These are phyloP conservation scores for Tetrahymena malaccensis DNA, from an alignment of 73 alveolate genomes.

Conservation along the genomic window DNA sequence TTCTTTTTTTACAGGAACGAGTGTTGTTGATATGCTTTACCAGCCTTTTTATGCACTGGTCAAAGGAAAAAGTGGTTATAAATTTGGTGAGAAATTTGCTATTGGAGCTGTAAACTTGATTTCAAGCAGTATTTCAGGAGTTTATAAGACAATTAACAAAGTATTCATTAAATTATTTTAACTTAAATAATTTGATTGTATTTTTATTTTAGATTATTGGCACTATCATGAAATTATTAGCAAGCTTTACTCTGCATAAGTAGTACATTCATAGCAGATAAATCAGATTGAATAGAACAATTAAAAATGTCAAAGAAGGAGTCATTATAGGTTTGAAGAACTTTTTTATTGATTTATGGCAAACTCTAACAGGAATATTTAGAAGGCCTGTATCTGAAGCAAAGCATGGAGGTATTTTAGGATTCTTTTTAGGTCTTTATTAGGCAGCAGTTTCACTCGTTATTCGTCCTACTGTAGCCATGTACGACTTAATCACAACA, in stretches of 20 bases:
- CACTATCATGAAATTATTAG: conserved; percentile 29
- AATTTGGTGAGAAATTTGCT: conserved; percentile 36
- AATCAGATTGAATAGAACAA: conserved; percentile 34
- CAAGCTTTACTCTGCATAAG: conserved; percentile 20
- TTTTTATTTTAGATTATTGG: conserved; percentile 3
- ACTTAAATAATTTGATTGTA: background rate
- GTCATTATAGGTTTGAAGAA: conserved; percentile 30
- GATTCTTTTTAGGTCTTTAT: conserved; percentile 28
- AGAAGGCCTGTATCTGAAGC: conserved; percentile 38
- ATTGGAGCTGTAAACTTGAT: conserved; percentile 40
- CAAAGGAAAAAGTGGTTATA: conserved; percentile 36
- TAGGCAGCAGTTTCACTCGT: conserved; percentile 20
- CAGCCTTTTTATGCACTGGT: conserved; percentile 34
- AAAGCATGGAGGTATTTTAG: conserved; percentile 34
- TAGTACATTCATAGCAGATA: conserved; percentile 26
- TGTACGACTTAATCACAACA: conserved; percentile 28
- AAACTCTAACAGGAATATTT: conserved; percentile 20
- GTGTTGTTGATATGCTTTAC: conserved; percentile 42
- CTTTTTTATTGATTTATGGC: conserved; percentile 9
- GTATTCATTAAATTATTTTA: background rate
- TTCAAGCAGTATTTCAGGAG: conserved; percentile 34
- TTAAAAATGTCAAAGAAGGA: conserved; percentile 38
- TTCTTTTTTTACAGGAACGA: background rate
- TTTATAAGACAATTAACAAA: conserved; percentile 28
- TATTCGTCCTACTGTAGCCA: conserved; percentile 36